Evolutionary conservation across 257 asterid genomes (phyloP).

Genomic region (Przewalskia tangutica): DNA sequence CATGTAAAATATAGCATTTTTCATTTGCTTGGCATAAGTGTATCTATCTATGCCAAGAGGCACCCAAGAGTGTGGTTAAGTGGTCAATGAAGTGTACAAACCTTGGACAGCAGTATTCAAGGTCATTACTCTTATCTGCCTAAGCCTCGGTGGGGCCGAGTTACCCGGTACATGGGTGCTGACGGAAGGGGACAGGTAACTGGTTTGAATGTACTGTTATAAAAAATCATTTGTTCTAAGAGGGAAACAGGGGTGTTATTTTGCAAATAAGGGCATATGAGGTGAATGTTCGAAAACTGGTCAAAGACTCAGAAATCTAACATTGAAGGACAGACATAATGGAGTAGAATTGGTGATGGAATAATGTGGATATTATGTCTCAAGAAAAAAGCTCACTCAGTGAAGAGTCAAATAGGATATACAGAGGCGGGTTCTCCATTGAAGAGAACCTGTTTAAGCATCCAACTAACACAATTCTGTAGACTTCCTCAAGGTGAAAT

Average conservation of each 20-base stretch:
- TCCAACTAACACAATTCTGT: neutral
- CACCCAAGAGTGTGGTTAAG: neutral
- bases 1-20: neutral
- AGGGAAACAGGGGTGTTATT: neutral
- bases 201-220: neutral
- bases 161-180: neutral
- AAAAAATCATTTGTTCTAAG: neutral
- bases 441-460: neutral
- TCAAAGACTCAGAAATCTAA: neutral
- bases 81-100: neutral
- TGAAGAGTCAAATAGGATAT: neutral
- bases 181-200: neutral
- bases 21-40: neutral
- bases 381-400: neutral
- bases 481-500: neutral
- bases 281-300: neutral
- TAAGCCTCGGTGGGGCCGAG: neutral
- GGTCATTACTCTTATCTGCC: neutral
- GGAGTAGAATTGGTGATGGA: neutral
- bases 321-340: neutral
- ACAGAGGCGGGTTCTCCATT: neutral
- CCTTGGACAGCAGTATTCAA: neutral
- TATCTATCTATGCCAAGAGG: neutral
- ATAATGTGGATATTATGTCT: neutral
- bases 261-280: neutral